Base-by-base conservation (phyloP, 768 basidiomycete species). In the Mycena vulgaris region DNA sequence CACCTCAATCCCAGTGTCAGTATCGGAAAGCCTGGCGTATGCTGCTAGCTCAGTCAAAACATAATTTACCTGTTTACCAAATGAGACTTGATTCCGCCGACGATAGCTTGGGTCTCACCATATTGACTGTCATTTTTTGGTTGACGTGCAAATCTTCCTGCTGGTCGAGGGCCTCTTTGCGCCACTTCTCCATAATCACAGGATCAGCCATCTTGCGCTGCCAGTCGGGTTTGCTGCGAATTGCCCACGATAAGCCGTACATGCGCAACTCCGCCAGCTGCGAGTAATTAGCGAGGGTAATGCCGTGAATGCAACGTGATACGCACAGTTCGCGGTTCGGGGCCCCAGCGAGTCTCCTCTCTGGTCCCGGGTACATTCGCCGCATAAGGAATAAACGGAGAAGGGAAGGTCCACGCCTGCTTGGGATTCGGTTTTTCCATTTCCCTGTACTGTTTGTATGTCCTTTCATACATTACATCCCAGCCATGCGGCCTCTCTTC, bases 1-100 rank as follows among this genome's bases (percentile, higher is more conserved):
- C n/a, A 71, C 70, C 70, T 71, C 64, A 5, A 71, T 72, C 77
- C 73, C 39, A 39, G 39, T 11, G 39, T 45, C 21, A 5, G 42
- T 19, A 45, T 45, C 42, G 6, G 42, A 21, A 45, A 45, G 42
- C n/a, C 42, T 45, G 21, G 21, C 42, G 21, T 45, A 45, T 45
- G 21, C 42, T n/a, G 42, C 42, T n/a, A 45, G 21, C 10, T 45
- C 42, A n/a, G 42, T 6, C n/a, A 45, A 45, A 5, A 45, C 39
- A 16, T 39, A 39, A 16, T 39, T 39, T 39, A 39, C 14, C 39
- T 39, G 39, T 39, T 39, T 35, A 42, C 5, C 39, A 6, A 39
- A 39, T 39, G 39, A 16, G 39, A 39, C 17, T 16, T 16, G 10
- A 39, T 39, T 11, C 39, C 10, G 39, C 33, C 33, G 33, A 35